Evolutionary conservation across 345 rosid species (phyloP).

Genomic region (Citrus mangshanensis): DNA sequence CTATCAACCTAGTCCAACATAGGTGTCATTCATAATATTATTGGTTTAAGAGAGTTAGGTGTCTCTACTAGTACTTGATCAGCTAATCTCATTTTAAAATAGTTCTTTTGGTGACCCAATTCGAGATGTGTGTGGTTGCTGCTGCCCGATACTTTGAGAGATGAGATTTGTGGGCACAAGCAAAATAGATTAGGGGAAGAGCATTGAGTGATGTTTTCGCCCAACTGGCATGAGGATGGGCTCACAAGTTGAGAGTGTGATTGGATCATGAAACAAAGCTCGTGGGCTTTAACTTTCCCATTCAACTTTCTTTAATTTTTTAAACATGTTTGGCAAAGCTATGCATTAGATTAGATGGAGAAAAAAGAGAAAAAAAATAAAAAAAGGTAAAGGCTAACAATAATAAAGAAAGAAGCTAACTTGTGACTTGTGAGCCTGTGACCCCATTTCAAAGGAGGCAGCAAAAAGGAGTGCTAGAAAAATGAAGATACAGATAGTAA

Average conservation of each 20-base stretch:
- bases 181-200: not conserved
- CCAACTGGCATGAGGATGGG: constrained; percentile 23
- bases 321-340: constrained; percentile 13
- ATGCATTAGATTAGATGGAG: not conserved
- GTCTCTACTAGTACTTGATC: not conserved
- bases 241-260: constrained; percentile 35
- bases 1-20: too few relatives aligned
- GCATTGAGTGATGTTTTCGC: not conserved
- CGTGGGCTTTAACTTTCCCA: constrained; percentile 37
- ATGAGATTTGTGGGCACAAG: not conserved
- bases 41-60: not conserved
- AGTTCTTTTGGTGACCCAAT: not conserved
- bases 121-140: not conserved
- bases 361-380: not conserved
- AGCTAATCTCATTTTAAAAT: not conserved
- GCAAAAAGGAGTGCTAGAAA: constrained; percentile 25
- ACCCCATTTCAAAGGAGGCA: constrained; percentile 35
- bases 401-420: constrained; percentile 19
- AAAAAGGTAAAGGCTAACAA: constrained; percentile 25
- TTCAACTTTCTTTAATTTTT: not conserved
- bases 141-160: not conserved
- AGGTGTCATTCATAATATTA: not conserved
- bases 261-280: constrained; percentile 46
- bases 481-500: constrained; percentile 18
- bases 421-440: constrained; percentile 24